These are phyloP conservation scores for Haemoproteus tartakovskyi DNA, from an alignment of 169 alveolate species.

Conservation along the genomic window DNA sequence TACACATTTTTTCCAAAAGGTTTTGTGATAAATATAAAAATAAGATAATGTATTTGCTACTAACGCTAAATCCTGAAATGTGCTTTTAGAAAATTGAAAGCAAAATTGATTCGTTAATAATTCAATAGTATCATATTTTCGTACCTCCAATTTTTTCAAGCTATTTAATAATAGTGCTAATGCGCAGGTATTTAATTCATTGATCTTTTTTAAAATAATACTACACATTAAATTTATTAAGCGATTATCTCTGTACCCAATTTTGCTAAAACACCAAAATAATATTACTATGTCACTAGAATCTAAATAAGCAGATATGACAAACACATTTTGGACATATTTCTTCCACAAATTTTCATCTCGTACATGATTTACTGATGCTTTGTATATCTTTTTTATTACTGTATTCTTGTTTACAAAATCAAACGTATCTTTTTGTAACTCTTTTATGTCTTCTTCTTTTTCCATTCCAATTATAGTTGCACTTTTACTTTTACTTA, in stretches of 20 bases:
- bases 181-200: slow-evolving; percentile 69
- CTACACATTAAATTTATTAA: slow-evolving; percentile 67
- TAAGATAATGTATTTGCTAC: slow-evolving; percentile 73
- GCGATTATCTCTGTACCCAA: slow-evolving; percentile 72
- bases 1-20: slow-evolving; percentile 58
- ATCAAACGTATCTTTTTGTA: background rate
- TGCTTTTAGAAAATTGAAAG: slow-evolving; percentile 61
- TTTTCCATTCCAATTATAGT: background rate
- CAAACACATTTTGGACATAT: slow-evolving; percentile 69
- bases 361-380: slow-evolving; percentile 75
- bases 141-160: slow-evolving; percentile 71
- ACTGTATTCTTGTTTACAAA: slow-evolving; percentile 63
- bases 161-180: slow-evolving; percentile 73
- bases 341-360: slow-evolving; percentile 78
- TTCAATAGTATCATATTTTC: slow-evolving; percentile 75
- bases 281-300: slow-evolving; percentile 73
- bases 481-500: no score
- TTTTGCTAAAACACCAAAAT: slow-evolving; percentile 77
- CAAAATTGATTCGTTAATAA: slow-evolving; percentile 76
- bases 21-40: slow-evolving; percentile 76
- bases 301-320: slow-evolving; percentile 63
- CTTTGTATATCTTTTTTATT: slow-evolving; percentile 68
- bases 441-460: background rate
- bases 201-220: slow-evolving; percentile 66
- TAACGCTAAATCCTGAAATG: slow-evolving; percentile 75